These are phyloP conservation scores for Fusarium buxicola DNA, from an alignment of 2,329 filamentous ascomycete genomes.

Conservation along the genomic window DNA sequence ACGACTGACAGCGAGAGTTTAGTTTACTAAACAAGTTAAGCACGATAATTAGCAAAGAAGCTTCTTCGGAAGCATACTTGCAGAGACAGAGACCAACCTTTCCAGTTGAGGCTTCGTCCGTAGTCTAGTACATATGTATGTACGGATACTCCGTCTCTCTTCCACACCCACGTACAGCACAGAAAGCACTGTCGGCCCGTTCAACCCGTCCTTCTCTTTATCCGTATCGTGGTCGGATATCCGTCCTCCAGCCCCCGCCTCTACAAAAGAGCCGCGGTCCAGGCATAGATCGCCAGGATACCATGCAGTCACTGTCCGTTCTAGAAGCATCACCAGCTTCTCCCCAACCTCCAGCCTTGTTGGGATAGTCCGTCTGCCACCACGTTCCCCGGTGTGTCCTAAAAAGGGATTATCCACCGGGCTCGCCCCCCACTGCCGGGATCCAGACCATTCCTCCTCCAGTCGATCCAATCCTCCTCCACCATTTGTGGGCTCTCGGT, in stretches of 20 bases:
- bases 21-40: too few relatives aligned
- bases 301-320: slow-evolving; percentile 8
- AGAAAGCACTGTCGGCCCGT: slow-evolving; percentile 29
- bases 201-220: slow-evolving; percentile 16
- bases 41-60: slow-evolving; percentile 17
- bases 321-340: slow-evolving; percentile 28
- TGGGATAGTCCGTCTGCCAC: slow-evolving; percentile 29
- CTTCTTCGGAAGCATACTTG: slow-evolving; percentile 32
- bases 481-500: slow-evolving; percentile 8
- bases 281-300: slow-evolving; percentile 27
- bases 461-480: slow-evolving; percentile 21
- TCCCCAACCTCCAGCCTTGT: slow-evolving; percentile 36
- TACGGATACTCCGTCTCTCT: too few relatives aligned
- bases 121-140: too few relatives aligned
- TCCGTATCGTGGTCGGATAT: background rate
- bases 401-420: slow-evolving; percentile 19
- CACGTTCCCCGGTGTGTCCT: slow-evolving; percentile 16
- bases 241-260: slow-evolving; percentile 3
- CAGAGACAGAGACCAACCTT: slow-evolving; percentile 30
- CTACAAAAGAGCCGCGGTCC: slow-evolving; percentile 27
- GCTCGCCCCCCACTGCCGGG: slow-evolving; percentile 32
- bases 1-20: background rate
- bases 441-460: slow-evolving; percentile 43
- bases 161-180: slow-evolving; percentile 23
- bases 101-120: slow-evolving; percentile 31